phyloP scores from a whole-genome alignment of 2,329 filamentous ascomycete species.

The Penicillium sp. region DNA sequence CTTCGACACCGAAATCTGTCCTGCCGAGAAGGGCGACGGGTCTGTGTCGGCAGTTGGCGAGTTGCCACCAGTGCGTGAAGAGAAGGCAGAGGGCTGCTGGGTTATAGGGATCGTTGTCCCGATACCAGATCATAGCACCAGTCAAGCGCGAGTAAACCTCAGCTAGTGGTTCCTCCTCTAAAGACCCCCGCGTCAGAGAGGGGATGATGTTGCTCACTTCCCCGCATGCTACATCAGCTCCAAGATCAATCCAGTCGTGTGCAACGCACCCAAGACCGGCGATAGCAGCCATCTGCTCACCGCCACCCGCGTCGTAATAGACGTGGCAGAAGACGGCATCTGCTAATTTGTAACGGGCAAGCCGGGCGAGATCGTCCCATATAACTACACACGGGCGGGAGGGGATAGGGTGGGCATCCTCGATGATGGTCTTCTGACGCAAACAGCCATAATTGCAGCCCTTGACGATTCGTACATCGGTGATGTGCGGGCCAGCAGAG shows the following conservation, averaged over 20 bases:
- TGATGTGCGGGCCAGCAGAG: conserved; percentile 12
- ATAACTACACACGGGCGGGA: conserved; percentile 15
- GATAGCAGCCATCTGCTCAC: conserved; percentile 17
- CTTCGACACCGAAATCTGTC: conserved; percentile 8
- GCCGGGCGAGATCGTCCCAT: conserved; percentile 15
- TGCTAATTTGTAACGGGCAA: conserved; percentile 17
- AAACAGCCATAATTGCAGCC: conserved; percentile 14
- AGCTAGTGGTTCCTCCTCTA: conserved; percentile 10
- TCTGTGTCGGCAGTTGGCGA: conserved; percentile 17
- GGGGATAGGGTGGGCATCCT: conserved; percentile 10
- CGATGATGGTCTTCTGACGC: conserved; percentile 18
- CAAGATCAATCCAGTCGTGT: conserved; percentile 16
- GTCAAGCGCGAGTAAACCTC: conserved; percentile 15
- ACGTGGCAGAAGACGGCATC: conserved; percentile 18
- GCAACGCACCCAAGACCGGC: conserved; percentile 16
- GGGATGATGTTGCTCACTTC: conserved; percentile 19
- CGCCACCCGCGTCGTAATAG: conserved; percentile 16
- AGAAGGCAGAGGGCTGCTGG: conserved; percentile 16
- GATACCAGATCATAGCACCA: conserved; percentile 17
- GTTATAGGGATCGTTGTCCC: conserved; percentile 19
- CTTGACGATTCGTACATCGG: conserved; percentile 14
- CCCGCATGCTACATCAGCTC: conserved; percentile 13
- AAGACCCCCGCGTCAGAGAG: conserved; percentile 12
- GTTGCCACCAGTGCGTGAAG: conserved; percentile 18
- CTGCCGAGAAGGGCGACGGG: conserved; percentile 14